Evolutionary conservation across 192 early-diverging fungal species (phyloP).

Genomic region (Coemansia erecta): DNA sequence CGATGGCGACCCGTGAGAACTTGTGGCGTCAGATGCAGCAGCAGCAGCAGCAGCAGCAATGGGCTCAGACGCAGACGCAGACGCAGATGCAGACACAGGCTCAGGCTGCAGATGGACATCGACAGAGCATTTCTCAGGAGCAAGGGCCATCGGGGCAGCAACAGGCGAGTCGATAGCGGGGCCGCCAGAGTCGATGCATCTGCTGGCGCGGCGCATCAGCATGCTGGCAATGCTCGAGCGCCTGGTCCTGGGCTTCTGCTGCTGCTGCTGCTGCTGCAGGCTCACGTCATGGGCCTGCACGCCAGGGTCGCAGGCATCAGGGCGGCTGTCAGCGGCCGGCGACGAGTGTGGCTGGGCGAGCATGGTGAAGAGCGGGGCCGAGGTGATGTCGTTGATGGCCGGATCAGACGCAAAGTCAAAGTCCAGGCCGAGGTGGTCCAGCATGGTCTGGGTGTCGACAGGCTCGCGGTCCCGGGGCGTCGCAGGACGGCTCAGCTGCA

Average conservation of each 20-base stretch:
- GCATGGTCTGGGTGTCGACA: slow-evolving; percentile 1
- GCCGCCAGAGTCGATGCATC: slow-evolving; percentile 12
- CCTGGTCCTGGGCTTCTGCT: slow-evolving; percentile 15
- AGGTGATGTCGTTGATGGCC: slow-evolving; percentile 25
- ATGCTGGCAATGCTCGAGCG: slow-evolving; percentile 40
- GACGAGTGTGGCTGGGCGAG: not conserved
- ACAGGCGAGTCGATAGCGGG: not conserved
- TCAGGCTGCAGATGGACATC: too few relatives aligned
- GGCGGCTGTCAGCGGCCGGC: not conserved
- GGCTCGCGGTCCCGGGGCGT: too few relatives aligned
- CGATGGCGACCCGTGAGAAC: too few relatives aligned
- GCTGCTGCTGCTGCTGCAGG: too few relatives aligned
- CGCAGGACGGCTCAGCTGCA: not conserved
- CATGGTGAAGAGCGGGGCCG: slow-evolving; percentile 28
- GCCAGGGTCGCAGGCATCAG: too few relatives aligned
- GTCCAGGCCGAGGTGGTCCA: slow-evolving; percentile 24
- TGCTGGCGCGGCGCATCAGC: slow-evolving; percentile 29
- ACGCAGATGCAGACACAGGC: too few relatives aligned
- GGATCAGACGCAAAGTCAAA: slow-evolving; percentile 42
- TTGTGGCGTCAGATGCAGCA: not conserved
- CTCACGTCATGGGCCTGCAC: too few relatives aligned
- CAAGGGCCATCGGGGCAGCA: too few relatives aligned
- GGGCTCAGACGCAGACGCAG: too few relatives aligned
- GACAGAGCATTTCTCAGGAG: too few relatives aligned
- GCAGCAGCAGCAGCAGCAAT: slow-evolving; percentile 2